Evolutionary conservation across 2,329 filamentous ascomycete species (phyloP).

Genomic region (Fusarium azukiicola): DNA sequence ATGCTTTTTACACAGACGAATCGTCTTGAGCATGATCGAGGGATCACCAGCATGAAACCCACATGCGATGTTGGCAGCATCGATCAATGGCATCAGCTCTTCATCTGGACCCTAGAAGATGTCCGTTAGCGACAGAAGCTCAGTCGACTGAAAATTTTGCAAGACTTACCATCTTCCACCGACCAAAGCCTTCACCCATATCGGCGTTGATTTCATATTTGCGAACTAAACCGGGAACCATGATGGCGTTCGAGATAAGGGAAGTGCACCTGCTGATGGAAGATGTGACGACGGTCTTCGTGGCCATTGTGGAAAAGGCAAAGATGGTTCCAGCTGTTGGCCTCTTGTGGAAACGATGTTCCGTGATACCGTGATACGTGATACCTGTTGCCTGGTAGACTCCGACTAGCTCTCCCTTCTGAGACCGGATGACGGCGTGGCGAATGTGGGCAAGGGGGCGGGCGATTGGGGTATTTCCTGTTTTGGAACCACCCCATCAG

Average conservation of each 20-base stretch:
- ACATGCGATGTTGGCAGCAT: constrained; percentile 82
- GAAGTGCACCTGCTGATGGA: neutral
- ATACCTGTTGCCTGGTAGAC: neutral
- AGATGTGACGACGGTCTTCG: neutral
- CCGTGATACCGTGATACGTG: constrained; percentile 16
- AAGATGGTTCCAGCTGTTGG: neutral
- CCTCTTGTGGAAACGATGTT: neutral
- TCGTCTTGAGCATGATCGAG: constrained; percentile 81
- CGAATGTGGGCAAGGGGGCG: constrained; percentile 2
- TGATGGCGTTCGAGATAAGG: constrained; percentile 5
- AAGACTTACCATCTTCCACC: constrained; percentile 27
- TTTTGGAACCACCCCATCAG: neutral
- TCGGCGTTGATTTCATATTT: constrained; percentile 37
- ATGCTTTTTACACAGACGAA: constrained; percentile 77
- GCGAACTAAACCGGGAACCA: constrained; percentile 18
- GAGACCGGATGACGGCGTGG: constrained; percentile 61
- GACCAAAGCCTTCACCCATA: constrained; percentile 32
- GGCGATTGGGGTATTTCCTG: constrained; percentile 11
- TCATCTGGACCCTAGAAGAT: constrained; percentile 68
- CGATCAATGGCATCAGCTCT: constrained; percentile 80
- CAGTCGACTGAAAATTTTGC: accelerated
- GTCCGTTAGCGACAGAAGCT: neutral
- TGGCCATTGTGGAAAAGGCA: neutral
- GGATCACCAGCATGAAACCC: constrained; percentile 81
- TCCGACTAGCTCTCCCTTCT: neutral